Evolutionary conservation across 192 early-diverging fungal genomes (phyloP), one percentile per base, ranked within the genome.

Genomic region (Linderina pennispora): DNA sequence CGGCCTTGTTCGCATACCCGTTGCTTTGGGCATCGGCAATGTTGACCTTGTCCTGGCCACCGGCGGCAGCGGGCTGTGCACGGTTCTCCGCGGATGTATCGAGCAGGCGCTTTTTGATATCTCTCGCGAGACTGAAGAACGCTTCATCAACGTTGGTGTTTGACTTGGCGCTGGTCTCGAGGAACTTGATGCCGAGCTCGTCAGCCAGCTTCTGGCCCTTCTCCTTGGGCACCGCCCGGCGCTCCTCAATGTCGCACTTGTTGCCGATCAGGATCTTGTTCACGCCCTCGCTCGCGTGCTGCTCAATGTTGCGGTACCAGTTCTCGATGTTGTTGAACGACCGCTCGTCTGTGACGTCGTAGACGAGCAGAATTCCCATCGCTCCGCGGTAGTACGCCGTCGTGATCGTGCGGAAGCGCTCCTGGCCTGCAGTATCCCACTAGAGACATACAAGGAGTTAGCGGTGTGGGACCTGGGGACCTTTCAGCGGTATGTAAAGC

Each of bases 251-350:
- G 71, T 99, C 97, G 68, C 94, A 97, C 61, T 99, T 99, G 83
- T 99, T 99, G 43, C 94, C 97, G 72, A 99, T 89, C 40, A 99
- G 80, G 32, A 99, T 95, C 72, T 94, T 95, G 79, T 96, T 95
- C 13, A 99, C 97, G 42, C 92, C 94, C 64, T 97, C 94, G 64
- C 85, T 94, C 33, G 97, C 97, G 62, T 99, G 90, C 62, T 99
- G 94, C 66, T 99, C 97, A 61, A 99, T 95, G 73, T 99, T 99
- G 50, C 89, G 88, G 63, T 97, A 95, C 97, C 97, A 99, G 78
- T 95, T 99, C 60, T 95, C 83, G 55, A 99, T 94, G 74, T 99
- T 97, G 70, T 90, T 90, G 74, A 97, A 99, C 19, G 93, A 96
- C 36, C 90, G 82, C 68, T 99, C 96, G 60, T 99, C 94, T 3